Evolutionary conservation across 1,139 yeast species (phyloP), one percentile per base, ranked within the genome.

Genomic region (Kodamaea alishanica): DNA sequence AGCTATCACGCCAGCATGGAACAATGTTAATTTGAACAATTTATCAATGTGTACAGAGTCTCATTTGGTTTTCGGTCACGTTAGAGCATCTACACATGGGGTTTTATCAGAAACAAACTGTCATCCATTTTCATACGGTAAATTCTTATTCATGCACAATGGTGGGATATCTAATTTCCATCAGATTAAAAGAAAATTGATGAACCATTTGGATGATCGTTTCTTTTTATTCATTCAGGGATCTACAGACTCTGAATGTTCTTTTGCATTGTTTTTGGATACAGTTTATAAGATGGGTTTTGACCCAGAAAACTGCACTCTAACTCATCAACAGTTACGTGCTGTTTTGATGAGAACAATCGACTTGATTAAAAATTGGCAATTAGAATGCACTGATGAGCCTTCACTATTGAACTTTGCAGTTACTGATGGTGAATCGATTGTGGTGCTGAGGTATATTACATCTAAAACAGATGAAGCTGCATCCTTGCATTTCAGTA

Each of bases 1-100:
- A 52, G 97, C 97, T 12, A 90, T 89, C 38, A 92, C 97, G 0
- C 96, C 95, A 0, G 97, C 98, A 0, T 92, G 98, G 98, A 92
- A 92, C 63, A 92, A 92, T 60, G 80, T 86, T 56, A 92, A 92
- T 57, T 68, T 92, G 46, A 92, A 87, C 45, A 79, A 90, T 38
- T 65, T 92, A 22, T 86, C 97, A 1, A 85, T 81, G 54, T 88
- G 92, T 65, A 92, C 98, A 3, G 80, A 84, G 56, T 83, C 95
- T 4, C 73, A 74, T 35, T 65, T 90, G 37, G 90, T 92, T 4
- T 92, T 92, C 67, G 98, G 95, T 2, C 98, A 92, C 60, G 97
- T 92, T 2, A 64, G 98, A 41, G 98, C 98, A 0, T 86, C 96
- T 1, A 92, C 98, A 0, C 89, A 95, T 45, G 98, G 98, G 28